Conservation (phyloP, 306 rosid genomes). For the Fragaria nilgerrensis region DNA sequence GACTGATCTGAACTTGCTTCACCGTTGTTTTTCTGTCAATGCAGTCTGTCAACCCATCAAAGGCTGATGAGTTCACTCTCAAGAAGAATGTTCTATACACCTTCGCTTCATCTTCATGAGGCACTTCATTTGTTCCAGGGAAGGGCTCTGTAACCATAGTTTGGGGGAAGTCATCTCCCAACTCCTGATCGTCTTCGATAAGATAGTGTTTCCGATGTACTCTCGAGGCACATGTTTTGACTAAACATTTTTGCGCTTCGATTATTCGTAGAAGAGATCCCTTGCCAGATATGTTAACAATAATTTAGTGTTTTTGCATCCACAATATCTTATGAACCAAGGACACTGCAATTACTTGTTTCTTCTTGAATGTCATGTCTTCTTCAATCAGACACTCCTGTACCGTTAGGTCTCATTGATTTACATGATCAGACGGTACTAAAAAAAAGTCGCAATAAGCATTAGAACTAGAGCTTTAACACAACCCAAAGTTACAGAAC, state of each 20-base stretch:
- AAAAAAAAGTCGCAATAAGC: not conserved
- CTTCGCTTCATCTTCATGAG: slow-evolving; percentile 46
- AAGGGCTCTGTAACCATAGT: slow-evolving; percentile 25
- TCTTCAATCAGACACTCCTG: not conserved
- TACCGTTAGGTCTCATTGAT: not conserved
- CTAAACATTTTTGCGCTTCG: slow-evolving; percentile 11
- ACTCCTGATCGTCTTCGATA: slow-evolving; percentile 20
- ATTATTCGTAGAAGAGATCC: no score
- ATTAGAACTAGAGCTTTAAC: not conserved
- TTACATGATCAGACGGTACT: not conserved
- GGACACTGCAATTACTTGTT: not conserved
- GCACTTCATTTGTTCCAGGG: slow-evolving; percentile 16
- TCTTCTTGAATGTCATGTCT: slow-evolving; percentile 2
- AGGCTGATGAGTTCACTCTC: slow-evolving; percentile 80
- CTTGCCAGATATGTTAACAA: not conserved
- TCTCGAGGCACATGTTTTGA: not conserved
- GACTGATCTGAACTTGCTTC: not conserved
- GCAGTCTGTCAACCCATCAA: slow-evolving; percentile 77
- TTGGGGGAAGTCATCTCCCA: slow-evolving; percentile 4
- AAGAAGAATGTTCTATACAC: slow-evolving; percentile 80
- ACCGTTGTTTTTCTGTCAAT: not conserved
- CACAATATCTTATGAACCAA: not conserved
- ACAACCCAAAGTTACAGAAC: not conserved
- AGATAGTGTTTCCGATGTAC: slow-evolving; percentile 5
- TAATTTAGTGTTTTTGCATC: slow-evolving; percentile 7